phyloP scores from a whole-genome alignment of 2,329 filamentous ascomycete genomes.

The Alternaria infectoria region DNA sequence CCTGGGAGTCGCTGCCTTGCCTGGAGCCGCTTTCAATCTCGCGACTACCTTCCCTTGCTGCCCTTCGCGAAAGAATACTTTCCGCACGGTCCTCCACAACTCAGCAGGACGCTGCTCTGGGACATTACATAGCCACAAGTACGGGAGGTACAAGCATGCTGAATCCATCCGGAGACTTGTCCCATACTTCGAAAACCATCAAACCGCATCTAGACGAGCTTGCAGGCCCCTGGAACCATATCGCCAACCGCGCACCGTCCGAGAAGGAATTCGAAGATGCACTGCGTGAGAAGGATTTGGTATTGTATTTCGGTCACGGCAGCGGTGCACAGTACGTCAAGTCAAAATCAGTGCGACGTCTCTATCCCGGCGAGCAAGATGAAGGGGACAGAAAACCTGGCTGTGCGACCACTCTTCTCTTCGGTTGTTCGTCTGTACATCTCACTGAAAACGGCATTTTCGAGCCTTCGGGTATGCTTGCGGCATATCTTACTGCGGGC shows the following conservation, averaged over 20 bases:
- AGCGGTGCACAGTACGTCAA: constrained; percentile 94
- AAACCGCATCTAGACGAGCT: constrained; percentile 65
- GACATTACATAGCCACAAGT: constrained; percentile 57
- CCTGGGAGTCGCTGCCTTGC: constrained; percentile 94
- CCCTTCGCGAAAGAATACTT: constrained; percentile 76
- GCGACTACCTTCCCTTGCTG: constrained; percentile 84
- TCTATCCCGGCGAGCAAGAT: constrained; percentile 60
- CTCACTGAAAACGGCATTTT: constrained; percentile 79
- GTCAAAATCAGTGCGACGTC: constrained; percentile 77
- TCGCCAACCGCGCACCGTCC: constrained; percentile 71
- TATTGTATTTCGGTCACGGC: constrained; percentile 96
- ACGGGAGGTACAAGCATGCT: constrained; percentile 77
- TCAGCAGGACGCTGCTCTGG: constrained; percentile 23
- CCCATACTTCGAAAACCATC: constrained; percentile 79
- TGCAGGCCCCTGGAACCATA: constrained; percentile 66
- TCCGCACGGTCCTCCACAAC: constrained; percentile 51
- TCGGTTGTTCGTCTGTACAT: constrained; percentile 90
- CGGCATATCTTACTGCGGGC: constrained; percentile 88
- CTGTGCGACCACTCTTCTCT: constrained; percentile 84
- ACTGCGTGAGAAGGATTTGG: constrained; percentile 70
- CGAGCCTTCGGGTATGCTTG: constrained; percentile 86
- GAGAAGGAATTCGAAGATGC: constrained; percentile 78
- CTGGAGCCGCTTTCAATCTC: constrained; percentile 81
- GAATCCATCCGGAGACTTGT: constrained; percentile 86
- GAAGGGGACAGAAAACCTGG: constrained; percentile 22